Base-by-base conservation (phyloP, 2,329 filamentous ascomycete genomes). In the Emmonsiellopsis sp. region DNA sequence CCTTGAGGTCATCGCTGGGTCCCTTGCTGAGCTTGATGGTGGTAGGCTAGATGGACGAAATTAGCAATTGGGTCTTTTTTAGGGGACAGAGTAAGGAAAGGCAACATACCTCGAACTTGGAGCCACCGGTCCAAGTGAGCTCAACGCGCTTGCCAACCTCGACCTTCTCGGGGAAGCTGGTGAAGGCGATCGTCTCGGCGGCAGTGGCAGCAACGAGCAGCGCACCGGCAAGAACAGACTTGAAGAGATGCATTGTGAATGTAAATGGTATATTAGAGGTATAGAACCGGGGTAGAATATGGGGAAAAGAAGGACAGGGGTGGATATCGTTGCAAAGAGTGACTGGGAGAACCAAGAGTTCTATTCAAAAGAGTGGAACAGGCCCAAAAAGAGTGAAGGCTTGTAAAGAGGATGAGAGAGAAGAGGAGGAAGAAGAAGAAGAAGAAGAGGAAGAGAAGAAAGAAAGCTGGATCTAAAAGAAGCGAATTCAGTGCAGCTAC, bases 1-100 rank as follows among this genome's bases (percentile, higher is more conserved):
- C 78, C 49, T 74, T 56, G 31, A 84, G 74, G 62, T 82, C 62
- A 51, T 61, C 66, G 2, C 76, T 65, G 15, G 65, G 55, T 45
- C 82, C 82, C 67, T 79, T 73, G 58, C 78, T 74, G 43, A 85
- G 73, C 52, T 74, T 75, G 59, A 85, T 76, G 41, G 76, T 81
- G 38, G 79, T 77, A 6, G 77, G 73, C 69, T 76, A 54, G 26
- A 42, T 13, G 52, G 6, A 34, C 15, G 46, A 13, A n/a, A 35
- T 63, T 52, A 67, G 60, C 51, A 47, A 42, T 9, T 38, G 32
- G 37, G 8, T 46, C 32, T 30, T 7, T 31, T 5, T 2, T 37
- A 34, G 6, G 4, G 13, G 11, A 8, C 34, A n/a, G 16, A 41
- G 30, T 13, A 46, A 15, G 2, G 42, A 32, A n/a, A 38, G 5